Percentiles rank a stretch among this genome's conserved stretches.
These are phyloP conservation scores for Rubus parviflorus DNA, from an alignment of 306 rosid genomes.

Conservation along the genomic window DNA sequence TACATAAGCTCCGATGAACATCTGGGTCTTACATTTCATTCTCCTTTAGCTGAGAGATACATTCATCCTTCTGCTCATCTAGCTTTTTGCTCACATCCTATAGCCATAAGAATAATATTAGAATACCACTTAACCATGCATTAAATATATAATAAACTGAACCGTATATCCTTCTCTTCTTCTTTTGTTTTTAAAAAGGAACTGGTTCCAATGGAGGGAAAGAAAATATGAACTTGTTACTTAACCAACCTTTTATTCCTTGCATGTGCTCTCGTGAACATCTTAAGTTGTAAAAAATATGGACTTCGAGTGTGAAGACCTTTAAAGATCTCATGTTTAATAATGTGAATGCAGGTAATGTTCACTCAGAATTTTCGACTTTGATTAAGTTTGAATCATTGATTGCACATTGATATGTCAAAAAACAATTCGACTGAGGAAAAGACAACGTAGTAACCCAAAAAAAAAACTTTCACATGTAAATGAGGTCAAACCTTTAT, in stretches of 20 bases:
- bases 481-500: constrained; percentile 58
- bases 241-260: neutral
- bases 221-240: neutral
- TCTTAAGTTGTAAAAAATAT: neutral
- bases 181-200: neutral
- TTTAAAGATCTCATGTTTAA: neutral
- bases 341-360: neutral
- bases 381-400: neutral
- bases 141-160: neutral
- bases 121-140: neutral
- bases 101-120: constrained; percentile 30
- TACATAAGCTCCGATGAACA: constrained; percentile 21
- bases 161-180: neutral
- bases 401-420: neutral
- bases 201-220: neutral
- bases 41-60: constrained; percentile 86
- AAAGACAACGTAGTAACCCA: neutral
- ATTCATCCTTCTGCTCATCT: constrained; percentile 94
- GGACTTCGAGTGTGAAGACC: neutral
- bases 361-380: neutral
- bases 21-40: constrained; percentile 80
- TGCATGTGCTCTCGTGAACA: neutral
- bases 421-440: neutral
- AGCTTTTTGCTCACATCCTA: constrained; percentile 91
- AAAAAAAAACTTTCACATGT: neutral